phyloP scores from a whole-genome alignment of 306 rosid species.

The Citrullus mucosospermus region DNA sequence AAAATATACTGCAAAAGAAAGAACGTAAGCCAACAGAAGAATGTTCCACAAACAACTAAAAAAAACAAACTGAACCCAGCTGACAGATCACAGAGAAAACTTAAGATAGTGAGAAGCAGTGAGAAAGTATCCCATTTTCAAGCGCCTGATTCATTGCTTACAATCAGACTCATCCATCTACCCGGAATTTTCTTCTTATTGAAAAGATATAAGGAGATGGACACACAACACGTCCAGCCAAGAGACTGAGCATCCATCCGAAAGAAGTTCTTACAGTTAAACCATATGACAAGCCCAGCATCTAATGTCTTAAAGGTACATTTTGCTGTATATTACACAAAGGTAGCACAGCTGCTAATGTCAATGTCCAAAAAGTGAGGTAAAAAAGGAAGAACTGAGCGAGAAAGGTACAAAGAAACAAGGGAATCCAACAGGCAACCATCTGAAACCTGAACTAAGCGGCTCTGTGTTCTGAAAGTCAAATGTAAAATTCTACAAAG shows the following conservation, averaged over 20 bases:
- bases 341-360: too few species aligned
- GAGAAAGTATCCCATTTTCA: not conserved
- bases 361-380: too few species aligned
- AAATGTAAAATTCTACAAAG: too few species aligned
- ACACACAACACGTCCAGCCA: not conserved
- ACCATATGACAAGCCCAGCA: not conserved
- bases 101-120: not conserved
- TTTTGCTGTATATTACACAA: too few species aligned
- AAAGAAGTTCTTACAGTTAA: not conserved
- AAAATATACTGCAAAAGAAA: slow-evolving; percentile 45
- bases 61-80: not conserved
- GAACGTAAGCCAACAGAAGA: not conserved
- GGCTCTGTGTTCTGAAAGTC: too few species aligned
- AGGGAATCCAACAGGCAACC: too few species aligned
- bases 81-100: not conserved
- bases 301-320: not conserved
- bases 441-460: too few species aligned
- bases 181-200: not conserved
- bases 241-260: not conserved
- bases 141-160: not conserved
- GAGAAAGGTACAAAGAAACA: too few species aligned
- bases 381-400: too few species aligned
- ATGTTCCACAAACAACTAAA: not conserved
- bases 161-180: not conserved
- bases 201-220: not conserved